Conservation (phyloP, 371 early-diverging fungal genomes). For the Mucor irregularis region DNA sequence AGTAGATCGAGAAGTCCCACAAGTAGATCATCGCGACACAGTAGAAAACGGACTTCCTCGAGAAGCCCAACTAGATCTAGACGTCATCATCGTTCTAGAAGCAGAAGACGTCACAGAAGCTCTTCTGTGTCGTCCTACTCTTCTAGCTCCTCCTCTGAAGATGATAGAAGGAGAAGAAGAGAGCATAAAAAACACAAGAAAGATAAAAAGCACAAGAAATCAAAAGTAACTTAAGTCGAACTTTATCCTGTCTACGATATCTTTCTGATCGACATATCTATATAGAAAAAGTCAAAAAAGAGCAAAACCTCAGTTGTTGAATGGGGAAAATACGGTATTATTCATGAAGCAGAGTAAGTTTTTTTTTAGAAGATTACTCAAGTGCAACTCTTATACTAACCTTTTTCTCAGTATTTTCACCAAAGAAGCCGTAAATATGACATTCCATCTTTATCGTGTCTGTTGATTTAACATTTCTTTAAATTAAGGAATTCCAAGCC, state of each 20-base stretch:
- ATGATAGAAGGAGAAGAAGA: constrained; percentile 4
- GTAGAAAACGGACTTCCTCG: neutral
- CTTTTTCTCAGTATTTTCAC: constrained; percentile 43
- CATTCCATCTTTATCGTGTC: too few species aligned
- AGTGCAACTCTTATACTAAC: neutral
- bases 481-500: constrained; percentile 65
- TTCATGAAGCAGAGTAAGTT: constrained; percentile 53
- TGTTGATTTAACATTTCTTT: neutral
- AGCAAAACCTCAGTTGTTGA: constrained; percentile 26
- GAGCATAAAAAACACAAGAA: constrained; percentile 44
- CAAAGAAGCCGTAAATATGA: constrained; percentile 57
- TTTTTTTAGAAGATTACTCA: neutral
- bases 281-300: constrained; percentile 39
- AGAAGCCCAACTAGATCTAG: neutral
- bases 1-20: neutral
- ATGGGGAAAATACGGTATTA: constrained; percentile 64
- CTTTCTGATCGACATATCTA: neutral
- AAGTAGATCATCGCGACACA: neutral
- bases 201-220: constrained; percentile 35
- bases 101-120: neutral
- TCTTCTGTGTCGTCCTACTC: constrained; percentile 1
- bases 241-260: neutral
- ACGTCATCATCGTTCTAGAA: neutral
- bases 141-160: constrained; percentile 1
- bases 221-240: constrained; percentile 15